Evolutionary conservation across 176 grass and related monocot genomes (phyloP).

Genomic region (Cocos nucifera): DNA sequence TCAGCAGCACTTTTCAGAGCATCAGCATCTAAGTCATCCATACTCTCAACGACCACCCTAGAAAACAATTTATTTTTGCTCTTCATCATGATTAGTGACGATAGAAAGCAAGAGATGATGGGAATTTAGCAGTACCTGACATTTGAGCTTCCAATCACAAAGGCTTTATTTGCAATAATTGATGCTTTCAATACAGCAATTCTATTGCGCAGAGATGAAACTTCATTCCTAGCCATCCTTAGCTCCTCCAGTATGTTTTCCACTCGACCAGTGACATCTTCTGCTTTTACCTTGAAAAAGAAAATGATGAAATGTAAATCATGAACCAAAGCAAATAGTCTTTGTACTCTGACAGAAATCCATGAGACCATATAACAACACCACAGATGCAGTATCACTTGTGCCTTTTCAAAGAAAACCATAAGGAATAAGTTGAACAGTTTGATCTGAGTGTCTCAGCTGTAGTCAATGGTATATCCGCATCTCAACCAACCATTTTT

Average conservation of each 20-base stretch:
- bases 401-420: too few species aligned
- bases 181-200: slow-evolving; percentile 82
- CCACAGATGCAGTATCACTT: too few species aligned
- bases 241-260: slow-evolving; percentile 74
- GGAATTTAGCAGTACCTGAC: slow-evolving; percentile 38
- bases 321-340: too few species aligned
- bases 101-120: too few species aligned
- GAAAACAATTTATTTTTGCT: not conserved
- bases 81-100: too few species aligned
- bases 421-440: too few species aligned
- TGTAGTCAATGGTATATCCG: too few species aligned
- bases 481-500: too few species aligned
- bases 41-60: slow-evolving; percentile 73
- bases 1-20: slow-evolving; percentile 70
- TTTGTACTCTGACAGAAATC: too few species aligned
- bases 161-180: slow-evolving; percentile 45
- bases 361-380: too few species aligned
- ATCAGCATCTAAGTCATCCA: slow-evolving; percentile 84
- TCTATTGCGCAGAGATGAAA: slow-evolving; percentile 64
- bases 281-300: slow-evolving; percentile 74
- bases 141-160: slow-evolving; percentile 38
- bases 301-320: not conserved
- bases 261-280: slow-evolving; percentile 76
- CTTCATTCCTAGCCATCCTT: slow-evolving; percentile 70
- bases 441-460: too few species aligned